Conservation (phyloP, 2,329 filamentous ascomycete species). For the Corinectria fuckeliana region DNA sequence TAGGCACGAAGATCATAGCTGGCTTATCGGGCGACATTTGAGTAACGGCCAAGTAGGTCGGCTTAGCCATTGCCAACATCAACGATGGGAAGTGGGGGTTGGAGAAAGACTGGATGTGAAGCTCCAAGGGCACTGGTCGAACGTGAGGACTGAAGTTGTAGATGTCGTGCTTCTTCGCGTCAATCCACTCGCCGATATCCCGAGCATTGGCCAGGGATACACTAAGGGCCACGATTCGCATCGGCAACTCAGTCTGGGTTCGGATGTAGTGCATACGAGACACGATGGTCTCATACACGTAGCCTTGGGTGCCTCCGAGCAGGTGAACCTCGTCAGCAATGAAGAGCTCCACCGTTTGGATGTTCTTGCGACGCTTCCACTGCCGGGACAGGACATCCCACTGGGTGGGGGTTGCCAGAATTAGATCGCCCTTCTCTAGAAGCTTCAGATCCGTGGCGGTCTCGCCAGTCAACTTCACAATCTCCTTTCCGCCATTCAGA, state of each 20-base stretch:
- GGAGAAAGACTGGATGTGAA: constrained; percentile 93
- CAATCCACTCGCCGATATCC: constrained; percentile 97
- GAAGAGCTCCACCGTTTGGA: constrained; percentile 88
- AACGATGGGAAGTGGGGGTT: constrained; percentile 97
- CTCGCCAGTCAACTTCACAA: constrained; percentile 93
- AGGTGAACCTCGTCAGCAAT: constrained; percentile 96
- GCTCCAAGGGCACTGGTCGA: constrained; percentile 85
- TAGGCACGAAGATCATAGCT: constrained; percentile 90
- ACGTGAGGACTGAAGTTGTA: constrained; percentile 98
- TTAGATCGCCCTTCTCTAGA: constrained; percentile 84
- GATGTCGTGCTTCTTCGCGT: constrained; percentile 95
- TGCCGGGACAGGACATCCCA: constrained; percentile 97
- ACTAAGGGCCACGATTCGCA: constrained; percentile 88
- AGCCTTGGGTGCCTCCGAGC: constrained; percentile 84
- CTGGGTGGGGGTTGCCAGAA: constrained; percentile 89
- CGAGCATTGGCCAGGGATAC: constrained; percentile 92
- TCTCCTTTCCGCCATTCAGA: constrained; percentile 82
- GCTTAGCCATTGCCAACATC: constrained; percentile 98
- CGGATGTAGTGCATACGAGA: constrained; percentile 97
- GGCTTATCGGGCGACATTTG: constrained; percentile 90
- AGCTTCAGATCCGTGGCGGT: constrained; percentile 89
- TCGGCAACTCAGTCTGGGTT: constrained; percentile 80
- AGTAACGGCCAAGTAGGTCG: constrained; percentile 85
- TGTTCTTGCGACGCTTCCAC: constrained; percentile 96
- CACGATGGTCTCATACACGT: constrained; percentile 95